Evolutionary conservation across 495 filamentous ascomycete genomes (phyloP), one percentile per base, ranked within the genome.

Genomic region (Penicillium macrosclerotiorum): DNA sequence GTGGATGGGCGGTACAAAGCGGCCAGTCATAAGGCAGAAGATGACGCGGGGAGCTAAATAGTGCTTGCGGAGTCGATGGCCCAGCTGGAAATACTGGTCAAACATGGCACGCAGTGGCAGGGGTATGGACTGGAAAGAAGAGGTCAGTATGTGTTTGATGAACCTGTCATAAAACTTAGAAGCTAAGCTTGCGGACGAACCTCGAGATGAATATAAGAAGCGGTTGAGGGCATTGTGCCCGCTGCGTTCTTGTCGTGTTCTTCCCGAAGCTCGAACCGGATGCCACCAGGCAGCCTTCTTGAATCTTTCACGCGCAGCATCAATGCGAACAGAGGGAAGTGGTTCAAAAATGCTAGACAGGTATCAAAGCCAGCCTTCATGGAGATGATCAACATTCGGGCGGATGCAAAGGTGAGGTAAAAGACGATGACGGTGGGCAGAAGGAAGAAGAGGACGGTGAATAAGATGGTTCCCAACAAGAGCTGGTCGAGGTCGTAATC

Each of bases 401-500:
- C 90, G 27, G 86, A 83, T 20, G 93, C 92, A 66, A 99, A 99
- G 20, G 94, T 95, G 29, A 96, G 72, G 61, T 99, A 99, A 58
- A 96, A 99, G 8, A 96, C 94, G 31, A 91, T 76, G 20, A 99
- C 88, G 2, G 93, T 99, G 0, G 93, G 94, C 1, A 97, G 75
- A 16, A 99, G 76, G 63, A 97, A 99, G 73, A 94, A 95, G 1
- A 97, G 78, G 9, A 97, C 77, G 2, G 94, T 96, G 54, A 99
- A 99, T 7, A 99, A 76, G 17, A 97, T 97, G 1, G 93, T 97
- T 24, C 93, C 93, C 11, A 99, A 82, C 5, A 99, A 82, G 3
- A 99, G 83, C 65, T 99, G 94, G 60, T 99, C 93, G 13, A 99
- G 84, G 62, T 96, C 93, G 65, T 99, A 99, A 67, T 99, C 93